Base-by-base conservation (phyloP, 164 flowering plant species). In the Berberis thunbergii region DNA sequence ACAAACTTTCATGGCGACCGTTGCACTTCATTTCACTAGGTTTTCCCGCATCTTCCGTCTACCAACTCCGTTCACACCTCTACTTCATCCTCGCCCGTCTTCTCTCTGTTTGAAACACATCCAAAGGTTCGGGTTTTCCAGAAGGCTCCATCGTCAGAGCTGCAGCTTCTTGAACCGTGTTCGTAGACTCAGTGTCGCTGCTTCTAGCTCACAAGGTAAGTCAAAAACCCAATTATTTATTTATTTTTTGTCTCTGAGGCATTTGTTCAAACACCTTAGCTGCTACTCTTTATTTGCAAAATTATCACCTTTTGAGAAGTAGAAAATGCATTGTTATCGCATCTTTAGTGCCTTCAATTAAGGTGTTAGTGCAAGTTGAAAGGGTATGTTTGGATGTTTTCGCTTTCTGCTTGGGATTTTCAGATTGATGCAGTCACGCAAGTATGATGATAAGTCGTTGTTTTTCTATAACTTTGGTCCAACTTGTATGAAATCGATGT, bases 161-260 rank as follows among this genome's bases (percentile, higher is more conserved):
- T 44, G 48, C 73, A 12, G 57, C 5, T 45, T 55, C 50, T 55
- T 65, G 61, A 59, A 39, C 41, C 53, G 63, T 44, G n/a, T 53
- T 8, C 71, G 78, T 6, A 60, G 48, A 4, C 60, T 79, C 70
- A 56, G 74, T 39, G 69, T 70, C 26, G 61, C 59, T 38, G 76
- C 78, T 48, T 75, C 72, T 0, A 59, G 43, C 68, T 61, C 79
- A 61, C 67, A 46, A 64, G 81, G 79, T 71, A 54, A 9, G 6
- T 43, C 45, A 4, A 6, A 39, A 4, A 12, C 39, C 26, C 54
- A 7, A 6, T 53, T 42, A 13, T n/a, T 11, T 50, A 6, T 3
- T 13, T 39, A 45, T 54, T 41, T 46, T n/a, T 40, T 2, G 3
- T 42, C 54, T 45, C 8, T 55, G 1, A 7, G 54, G 44, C 48